Conservation (phyloP, 768 basidiomycete genomes). For the Kwoniella bestiolae region DNA sequence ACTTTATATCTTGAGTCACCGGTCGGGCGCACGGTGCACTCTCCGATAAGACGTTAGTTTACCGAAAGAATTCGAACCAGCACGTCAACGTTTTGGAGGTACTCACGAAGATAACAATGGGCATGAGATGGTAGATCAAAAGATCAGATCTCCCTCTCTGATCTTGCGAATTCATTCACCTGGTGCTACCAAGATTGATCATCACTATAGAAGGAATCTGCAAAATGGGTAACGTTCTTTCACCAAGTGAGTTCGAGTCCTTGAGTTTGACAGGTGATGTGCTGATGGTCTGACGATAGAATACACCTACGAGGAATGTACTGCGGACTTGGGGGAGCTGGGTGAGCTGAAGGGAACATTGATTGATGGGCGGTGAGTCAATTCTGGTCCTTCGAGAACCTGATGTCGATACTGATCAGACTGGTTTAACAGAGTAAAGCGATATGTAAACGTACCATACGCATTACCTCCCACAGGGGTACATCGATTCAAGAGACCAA, state of each 20-base stretch:
- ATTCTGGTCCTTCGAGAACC: background rate
- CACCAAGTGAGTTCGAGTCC: slow-evolving; percentile 2
- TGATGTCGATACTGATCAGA: background rate
- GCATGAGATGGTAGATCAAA: too few species aligned
- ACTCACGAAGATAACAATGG: too few species aligned
- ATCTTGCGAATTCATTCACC: too few species aligned
- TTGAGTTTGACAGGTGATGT: background rate
- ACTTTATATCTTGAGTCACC: background rate
- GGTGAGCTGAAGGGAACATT: slow-evolving; percentile 7
- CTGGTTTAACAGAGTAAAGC: slow-evolving; percentile 7
- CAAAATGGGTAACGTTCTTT: slow-evolving; percentile 23
- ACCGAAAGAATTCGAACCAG: too few species aligned
- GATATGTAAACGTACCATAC: slow-evolving; percentile 27
- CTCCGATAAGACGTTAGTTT: background rate
- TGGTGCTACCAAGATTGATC: background rate
- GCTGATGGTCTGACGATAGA: slow-evolving; percentile 2
- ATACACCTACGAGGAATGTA: slow-evolving; percentile 18
- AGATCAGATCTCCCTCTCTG: too few species aligned
- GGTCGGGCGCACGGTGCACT: background rate
- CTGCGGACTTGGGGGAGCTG: slow-evolving; percentile 15
- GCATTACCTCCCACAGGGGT: slow-evolving; percentile 24
- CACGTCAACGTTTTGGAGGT: too few species aligned
- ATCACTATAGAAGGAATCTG: too few species aligned
- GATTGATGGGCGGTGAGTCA: slow-evolving; percentile 8
- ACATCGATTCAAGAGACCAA: slow-evolving; percentile 19